Evolutionary conservation across 495 filamentous ascomycete genomes (phyloP).

Genomic region (Podospora appendiculata): DNA sequence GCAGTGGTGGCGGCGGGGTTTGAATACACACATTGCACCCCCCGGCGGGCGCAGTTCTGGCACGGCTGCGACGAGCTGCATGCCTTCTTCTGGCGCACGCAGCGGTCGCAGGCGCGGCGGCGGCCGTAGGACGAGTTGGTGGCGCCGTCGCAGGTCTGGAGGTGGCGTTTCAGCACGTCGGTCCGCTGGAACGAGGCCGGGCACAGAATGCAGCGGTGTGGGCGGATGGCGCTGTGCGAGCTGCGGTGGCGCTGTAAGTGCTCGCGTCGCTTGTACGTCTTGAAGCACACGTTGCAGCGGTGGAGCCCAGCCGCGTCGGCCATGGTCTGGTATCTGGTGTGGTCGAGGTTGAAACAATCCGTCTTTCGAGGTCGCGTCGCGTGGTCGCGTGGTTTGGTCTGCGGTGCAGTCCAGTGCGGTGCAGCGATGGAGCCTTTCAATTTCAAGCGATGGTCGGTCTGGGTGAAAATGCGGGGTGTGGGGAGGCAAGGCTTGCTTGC

Average conservation of each 20-base stretch:
- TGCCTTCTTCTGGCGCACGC: conserved; percentile 25
- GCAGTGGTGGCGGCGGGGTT: neutral
- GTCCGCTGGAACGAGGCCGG: conserved; percentile 23
- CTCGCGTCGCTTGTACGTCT: conserved; percentile 26
- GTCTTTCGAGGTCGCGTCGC: too few relatives aligned
- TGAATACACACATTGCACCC: conserved; percentile 17
- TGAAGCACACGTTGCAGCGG: conserved; percentile 23
- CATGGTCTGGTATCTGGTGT: conserved; percentile 12
- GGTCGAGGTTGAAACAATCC: neutral
- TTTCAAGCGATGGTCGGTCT: too few relatives aligned
- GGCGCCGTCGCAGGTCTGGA: conserved; percentile 22
- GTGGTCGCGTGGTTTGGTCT: too few relatives aligned
- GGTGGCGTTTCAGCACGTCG: conserved; percentile 24
- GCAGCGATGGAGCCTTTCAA: too few relatives aligned
- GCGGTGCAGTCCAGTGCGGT: too few relatives aligned
- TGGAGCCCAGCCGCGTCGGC: conserved; percentile 16
- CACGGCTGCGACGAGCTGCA: conserved; percentile 23
- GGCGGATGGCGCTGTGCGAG: conserved; percentile 19
- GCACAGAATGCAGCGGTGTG: conserved; percentile 17
- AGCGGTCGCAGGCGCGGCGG: conserved; percentile 22
- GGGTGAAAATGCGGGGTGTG: too few relatives aligned
- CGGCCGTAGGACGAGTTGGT: conserved; percentile 9
- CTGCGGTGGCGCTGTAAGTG: conserved; percentile 22
- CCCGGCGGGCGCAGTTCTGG: conserved; percentile 19
- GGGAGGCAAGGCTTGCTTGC: too few relatives aligned